Base-by-base conservation (phyloP, 164 flowering plant genomes). In the Protea cynaroides region DNA sequence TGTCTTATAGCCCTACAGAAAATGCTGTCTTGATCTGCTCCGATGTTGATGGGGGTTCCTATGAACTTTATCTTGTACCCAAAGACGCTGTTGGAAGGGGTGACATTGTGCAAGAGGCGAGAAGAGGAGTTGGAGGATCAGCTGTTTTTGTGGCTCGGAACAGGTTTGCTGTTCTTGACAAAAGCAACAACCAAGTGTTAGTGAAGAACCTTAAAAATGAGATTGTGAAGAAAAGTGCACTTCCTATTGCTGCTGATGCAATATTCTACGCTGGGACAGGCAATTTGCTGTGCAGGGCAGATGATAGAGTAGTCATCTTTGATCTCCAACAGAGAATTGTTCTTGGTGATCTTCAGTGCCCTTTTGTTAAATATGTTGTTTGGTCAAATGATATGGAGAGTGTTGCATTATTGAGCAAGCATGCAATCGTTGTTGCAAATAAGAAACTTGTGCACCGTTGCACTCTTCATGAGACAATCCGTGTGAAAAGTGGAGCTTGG, bases 401-500 rank as follows among this genome's bases (percentile, higher is more conserved):
- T 63, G 77, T 82, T 59, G 83, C 83, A 57, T 66, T 82, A 61
- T 70, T 82, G 8, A 75, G 82, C 75, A 80, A 80, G 58, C 83
- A 82, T 36, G 69, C 83, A 3, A 78, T 80, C 22, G 66, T 80
- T 29, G 72, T 82, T 44, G 81, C 83, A 2, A 75, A 63, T 63
- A 80, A 78, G 75, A 82, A 65, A 40, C 85, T 82, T 25, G 72
- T 68, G 63, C 83, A 78, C 50, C 73, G 76, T 12, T 82, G 83
- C 73, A 82, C 80, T 13, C 79, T 79, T 66, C 83, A 82, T 51
- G 85, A 82, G 70, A 80, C 83, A 1, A 80, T 80, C 40, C 80
- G 82, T 37, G 79, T 82, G 1, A 80, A 82, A 71, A 78, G 85
- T 72, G 83, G 85, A 47, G 75, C 80, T 8, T 78, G 85, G 85